These are phyloP conservation scores for Elaeagnus macrophylla DNA, from an alignment of 306 rosid genomes.

Conservation along the genomic window DNA sequence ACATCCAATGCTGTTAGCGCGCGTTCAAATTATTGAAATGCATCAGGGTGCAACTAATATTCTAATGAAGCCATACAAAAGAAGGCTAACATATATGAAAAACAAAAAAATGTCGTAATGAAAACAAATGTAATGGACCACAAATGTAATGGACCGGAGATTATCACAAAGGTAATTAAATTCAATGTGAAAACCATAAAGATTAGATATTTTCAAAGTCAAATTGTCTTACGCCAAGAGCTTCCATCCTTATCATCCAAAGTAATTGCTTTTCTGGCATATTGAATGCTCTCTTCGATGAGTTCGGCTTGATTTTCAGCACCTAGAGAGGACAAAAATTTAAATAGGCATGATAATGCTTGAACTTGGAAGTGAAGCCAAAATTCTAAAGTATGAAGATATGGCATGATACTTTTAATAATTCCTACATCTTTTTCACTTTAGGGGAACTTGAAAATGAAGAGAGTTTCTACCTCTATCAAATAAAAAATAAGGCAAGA, in stretches of 20 bases:
- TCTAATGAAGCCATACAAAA: neutral
- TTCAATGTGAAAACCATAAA: neutral
- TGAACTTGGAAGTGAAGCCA: slow-evolving; percentile 13
- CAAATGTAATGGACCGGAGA: neutral
- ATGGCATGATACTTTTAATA: too few species aligned
- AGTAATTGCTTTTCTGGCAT: slow-evolving; percentile 79
- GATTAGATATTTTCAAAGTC: neutral
- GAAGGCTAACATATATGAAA: slow-evolving; percentile 6
- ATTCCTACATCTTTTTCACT: too few species aligned
- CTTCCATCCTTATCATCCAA: slow-evolving; percentile 91
- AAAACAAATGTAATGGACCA: neutral
- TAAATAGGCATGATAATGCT: slow-evolving; percentile 7
- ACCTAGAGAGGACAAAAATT: slow-evolving; percentile 35
- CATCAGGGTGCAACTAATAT: neutral
- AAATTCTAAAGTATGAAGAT: neutral
- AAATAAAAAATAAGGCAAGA: too few species aligned
- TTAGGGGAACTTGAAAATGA: too few species aligned
- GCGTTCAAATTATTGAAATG: neutral
- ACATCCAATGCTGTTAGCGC: neutral
- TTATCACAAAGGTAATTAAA: neutral
- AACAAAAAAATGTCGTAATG: neutral
- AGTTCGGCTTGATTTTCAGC: slow-evolving; percentile 71
- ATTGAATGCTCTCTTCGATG: slow-evolving; percentile 89
- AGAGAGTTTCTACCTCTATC: too few species aligned
- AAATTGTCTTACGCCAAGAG: slow-evolving; percentile 79